phyloP scores from a whole-genome alignment of 768 basidiomycete genomes.

The Tylopilus rubrobrunneus region DNA sequence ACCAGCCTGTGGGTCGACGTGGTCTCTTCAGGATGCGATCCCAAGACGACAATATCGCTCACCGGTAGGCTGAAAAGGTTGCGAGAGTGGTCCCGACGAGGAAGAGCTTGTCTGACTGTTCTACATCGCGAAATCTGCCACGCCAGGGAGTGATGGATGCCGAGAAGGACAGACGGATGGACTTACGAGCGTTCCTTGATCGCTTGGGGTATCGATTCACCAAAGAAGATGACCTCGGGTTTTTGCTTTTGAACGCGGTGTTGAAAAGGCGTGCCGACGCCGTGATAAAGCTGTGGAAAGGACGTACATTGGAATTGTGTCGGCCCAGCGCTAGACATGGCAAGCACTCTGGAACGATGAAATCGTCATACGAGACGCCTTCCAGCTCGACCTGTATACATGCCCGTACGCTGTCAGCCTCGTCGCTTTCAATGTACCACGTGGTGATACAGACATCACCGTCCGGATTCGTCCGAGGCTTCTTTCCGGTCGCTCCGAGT shows the following conservation, averaged over 20 bases:
- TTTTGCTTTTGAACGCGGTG: slow-evolving; percentile 47
- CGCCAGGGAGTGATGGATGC: neutral
- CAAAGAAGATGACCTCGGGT: slow-evolving; percentile 84
- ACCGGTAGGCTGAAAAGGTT: slow-evolving; percentile 91
- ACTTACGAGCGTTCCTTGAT: slow-evolving; percentile 73
- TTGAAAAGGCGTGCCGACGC: neutral
- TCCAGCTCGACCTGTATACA: slow-evolving; percentile 67
- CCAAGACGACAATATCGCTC: neutral
- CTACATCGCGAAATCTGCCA: slow-evolving; percentile 53
- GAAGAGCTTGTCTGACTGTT: slow-evolving; percentile 63
- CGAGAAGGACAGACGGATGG: neutral
- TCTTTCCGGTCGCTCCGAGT: slow-evolving; percentile 51
- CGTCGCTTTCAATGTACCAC: neutral
- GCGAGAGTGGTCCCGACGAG: slow-evolving; percentile 89
- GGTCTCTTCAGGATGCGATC: neutral
- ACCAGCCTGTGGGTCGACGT: slow-evolving; percentile 50
- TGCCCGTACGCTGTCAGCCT: neutral
- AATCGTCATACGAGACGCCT: slow-evolving; percentile 71
- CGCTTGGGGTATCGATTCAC: slow-evolving; percentile 71
- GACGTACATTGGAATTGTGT: slow-evolving; percentile 53
- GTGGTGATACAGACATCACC: slow-evolving; percentile 64
- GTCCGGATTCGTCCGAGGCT: slow-evolving; percentile 84
- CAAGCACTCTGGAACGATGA: slow-evolving; percentile 76
- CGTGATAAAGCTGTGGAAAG: slow-evolving; percentile 5
- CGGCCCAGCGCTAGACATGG: slow-evolving; percentile 58